Conservation (phyloP, 768 basidiomycete species). For the Panaeolus cyanescens region DNA sequence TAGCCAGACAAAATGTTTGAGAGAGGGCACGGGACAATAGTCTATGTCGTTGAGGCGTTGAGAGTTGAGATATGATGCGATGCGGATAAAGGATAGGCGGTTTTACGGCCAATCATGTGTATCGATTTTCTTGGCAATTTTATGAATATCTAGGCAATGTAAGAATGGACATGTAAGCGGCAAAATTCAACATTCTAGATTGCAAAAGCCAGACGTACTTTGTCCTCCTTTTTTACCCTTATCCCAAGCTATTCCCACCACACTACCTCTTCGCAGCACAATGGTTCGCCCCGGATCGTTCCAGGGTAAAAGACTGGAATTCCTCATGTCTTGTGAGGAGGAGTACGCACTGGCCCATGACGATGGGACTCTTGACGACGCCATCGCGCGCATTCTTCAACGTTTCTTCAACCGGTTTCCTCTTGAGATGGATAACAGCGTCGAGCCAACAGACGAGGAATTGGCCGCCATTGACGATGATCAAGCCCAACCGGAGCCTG, state of each 20-base stretch:
- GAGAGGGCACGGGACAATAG: no score
- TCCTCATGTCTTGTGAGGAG: background rate
- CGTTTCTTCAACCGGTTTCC: slow-evolving; percentile 11
- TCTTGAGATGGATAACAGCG: background rate
- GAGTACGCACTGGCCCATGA: background rate
- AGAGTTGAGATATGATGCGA: no score
- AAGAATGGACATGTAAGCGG: no score
- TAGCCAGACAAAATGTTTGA: no score
- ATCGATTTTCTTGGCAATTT: no score
- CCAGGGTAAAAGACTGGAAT: background rate
- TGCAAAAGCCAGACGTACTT: no score
- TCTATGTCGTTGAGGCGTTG: no score
- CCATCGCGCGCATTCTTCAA: background rate
- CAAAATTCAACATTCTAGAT: no score
- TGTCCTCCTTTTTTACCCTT: background rate
- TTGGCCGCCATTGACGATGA: slow-evolving; percentile 10
- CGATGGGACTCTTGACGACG: background rate
- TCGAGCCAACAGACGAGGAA: slow-evolving; percentile 5
- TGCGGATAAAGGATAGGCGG: no score
- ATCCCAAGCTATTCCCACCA: background rate
- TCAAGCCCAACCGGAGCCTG: background rate
- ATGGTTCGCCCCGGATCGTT: slow-evolving; percentile 11
- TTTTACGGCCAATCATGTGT: no score
- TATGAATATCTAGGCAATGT: no score
- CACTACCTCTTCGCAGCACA: background rate